A percentile compares a stretch with the other conserved stretches of the same genome.
These are phyloP conservation scores for Flaveria ramosissima DNA, from an alignment of 129 eudicot genomes.

Conservation along the genomic window DNA sequence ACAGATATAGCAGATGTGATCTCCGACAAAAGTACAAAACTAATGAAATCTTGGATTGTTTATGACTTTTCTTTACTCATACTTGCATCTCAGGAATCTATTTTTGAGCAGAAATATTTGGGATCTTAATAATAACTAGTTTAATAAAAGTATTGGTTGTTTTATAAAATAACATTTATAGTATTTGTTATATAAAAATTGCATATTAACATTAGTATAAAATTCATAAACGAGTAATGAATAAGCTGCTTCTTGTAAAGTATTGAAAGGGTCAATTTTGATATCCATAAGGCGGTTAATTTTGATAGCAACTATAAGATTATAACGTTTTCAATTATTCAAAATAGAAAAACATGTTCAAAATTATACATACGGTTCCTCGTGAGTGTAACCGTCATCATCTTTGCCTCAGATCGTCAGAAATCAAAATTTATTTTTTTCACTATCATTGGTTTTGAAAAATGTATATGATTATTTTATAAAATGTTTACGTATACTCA, in stretches of 20 bases:
- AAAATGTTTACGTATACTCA: too few species aligned
- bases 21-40: constrained; percentile 13
- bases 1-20: constrained; percentile 15
- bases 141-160: neutral
- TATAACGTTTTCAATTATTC: too few species aligned
- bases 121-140: neutral
- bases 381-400: too few species aligned
- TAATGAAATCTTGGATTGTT: constrained; percentile 8
- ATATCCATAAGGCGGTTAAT: neutral
- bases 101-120: constrained; percentile 10
- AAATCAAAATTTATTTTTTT: too few species aligned
- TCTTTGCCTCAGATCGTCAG: too few species aligned
- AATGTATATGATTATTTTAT: too few species aligned
- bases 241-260: neutral
- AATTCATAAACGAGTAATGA: neutral
- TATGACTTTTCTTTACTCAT: constrained; percentile 10
- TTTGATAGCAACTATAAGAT: too few species aligned
- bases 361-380: too few species aligned
- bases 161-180: neutral
- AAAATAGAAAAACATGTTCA: too few species aligned
- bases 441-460: too few species aligned
- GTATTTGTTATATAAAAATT: neutral
- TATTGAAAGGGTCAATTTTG: neutral
- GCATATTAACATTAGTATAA: neutral
- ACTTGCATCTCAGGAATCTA: constrained; percentile 26